Base-by-base conservation (phyloP, 2,329 filamentous ascomycete species). In the Botrytis paeoniae region DNA sequence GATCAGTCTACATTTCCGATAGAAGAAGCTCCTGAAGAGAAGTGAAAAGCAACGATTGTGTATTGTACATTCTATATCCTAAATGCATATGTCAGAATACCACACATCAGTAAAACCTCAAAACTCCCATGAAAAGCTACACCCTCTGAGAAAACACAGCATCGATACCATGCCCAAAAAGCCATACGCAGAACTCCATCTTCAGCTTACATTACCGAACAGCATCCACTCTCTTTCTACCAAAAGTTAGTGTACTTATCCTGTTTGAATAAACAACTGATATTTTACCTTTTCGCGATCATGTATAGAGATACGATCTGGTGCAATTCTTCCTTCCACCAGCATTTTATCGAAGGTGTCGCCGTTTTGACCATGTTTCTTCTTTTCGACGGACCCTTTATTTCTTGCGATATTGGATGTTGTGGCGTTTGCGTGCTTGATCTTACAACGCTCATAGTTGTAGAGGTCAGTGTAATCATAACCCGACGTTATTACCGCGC, bases 361-460 rank as follows among this genome's bases (percentile, higher is more conserved):
- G n/a, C n/a, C n/a, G n/a, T n/a, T n/a, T 43, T 3, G 16, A n/a
- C 5, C 48, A 0, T n/a, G 3, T n/a, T 3, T n/a, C 2, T n/a
- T 14, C 1, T 51, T n/a, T 51, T n/a, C 0, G 25, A n/a, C 25
- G 6, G 54, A 6, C 3, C 3, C 7, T 59, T 10, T 16, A 16
- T n/a, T 6, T 0, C 0, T 0, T n/a, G 25, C 0, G 12, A 51
- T n/a, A 51, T 7, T 16, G 5, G 5, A 3, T n/a, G 2, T 0
- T 16, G 5, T 14, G 22, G 25, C 25, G 4, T n/a, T 3, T 51
- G 0, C 0, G 12, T 16, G 48, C 12, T n/a, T 51, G 12, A 51
- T n/a, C 3, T n/a, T 14, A n/a, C 2, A 2, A 51, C 12, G 4
- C 1, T 14, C 48, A 16, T 2, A 3, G 1, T 3, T 51, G 48